Percentiles rank a stretch among this genome's conserved stretches.
These are phyloP conservation scores for Verticillium dahliae DNA, from an alignment of 2,329 filamentous ascomycete genomes.

Conservation along the genomic window DNA sequence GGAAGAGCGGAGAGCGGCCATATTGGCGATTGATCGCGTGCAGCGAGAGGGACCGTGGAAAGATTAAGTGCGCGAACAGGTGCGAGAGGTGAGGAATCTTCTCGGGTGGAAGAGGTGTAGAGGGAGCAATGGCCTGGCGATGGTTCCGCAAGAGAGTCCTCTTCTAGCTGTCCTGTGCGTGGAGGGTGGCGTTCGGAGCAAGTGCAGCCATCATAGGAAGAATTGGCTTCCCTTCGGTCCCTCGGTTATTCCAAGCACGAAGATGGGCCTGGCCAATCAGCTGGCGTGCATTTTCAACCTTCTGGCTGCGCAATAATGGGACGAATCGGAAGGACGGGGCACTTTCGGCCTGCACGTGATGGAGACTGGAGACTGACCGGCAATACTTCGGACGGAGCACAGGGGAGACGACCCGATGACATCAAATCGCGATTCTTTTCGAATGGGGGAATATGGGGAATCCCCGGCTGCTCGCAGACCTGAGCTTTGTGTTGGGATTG, in stretches of 20 bases:
- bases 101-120: neutral
- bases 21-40: conserved; percentile 24
- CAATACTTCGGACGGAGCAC: neutral
- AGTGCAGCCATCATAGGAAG: conserved; percentile 2
- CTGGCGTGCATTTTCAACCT: neutral
- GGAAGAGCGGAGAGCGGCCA: conserved; percentile 57
- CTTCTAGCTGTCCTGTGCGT: neutral
- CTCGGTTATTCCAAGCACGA: conserved; percentile 1
- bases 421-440: neutral
- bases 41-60: neutral
- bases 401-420: neutral
- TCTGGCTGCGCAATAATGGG: neutral
- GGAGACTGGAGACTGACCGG: neutral
- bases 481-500: neutral
- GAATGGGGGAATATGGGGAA: neutral
- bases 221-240: conserved; percentile 1
- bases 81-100: neutral
- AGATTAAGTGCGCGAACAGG: neutral
- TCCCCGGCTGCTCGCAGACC: neutral
- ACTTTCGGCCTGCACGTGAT: neutral
- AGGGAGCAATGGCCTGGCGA: neutral
- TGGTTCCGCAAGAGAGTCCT: neutral
- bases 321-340: neutral
- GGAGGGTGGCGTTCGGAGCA: neutral
- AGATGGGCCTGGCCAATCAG: neutral